Conservation (phyloP, 129 eudicot genomes). For the Escallonia herrerae region DNA sequence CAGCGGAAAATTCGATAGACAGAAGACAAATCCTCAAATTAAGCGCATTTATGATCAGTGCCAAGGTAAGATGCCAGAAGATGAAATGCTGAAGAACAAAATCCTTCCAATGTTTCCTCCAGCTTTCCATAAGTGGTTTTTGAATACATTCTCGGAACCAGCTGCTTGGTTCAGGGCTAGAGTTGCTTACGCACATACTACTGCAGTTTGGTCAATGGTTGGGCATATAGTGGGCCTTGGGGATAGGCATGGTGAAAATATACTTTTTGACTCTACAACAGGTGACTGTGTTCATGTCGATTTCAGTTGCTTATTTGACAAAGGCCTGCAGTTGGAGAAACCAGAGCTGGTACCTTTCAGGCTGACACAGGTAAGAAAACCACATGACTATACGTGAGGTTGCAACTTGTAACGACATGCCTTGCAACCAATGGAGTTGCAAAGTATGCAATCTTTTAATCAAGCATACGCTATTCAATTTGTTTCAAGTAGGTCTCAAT, state of each 20-base stretch:
- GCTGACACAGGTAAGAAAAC: constrained; percentile 73
- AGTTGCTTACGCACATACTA: constrained; percentile 87
- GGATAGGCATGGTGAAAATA: constrained; percentile 99
- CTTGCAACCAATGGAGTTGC: not conserved
- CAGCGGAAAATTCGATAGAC: constrained; percentile 86
- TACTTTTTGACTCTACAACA: constrained; percentile 94
- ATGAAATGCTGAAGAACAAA: constrained; percentile 85
- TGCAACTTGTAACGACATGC: not conserved
- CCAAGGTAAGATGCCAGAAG: constrained; percentile 81
- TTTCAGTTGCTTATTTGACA: constrained; percentile 98
- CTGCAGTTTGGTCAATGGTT: constrained; percentile 99
- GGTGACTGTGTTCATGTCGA: constrained; percentile 99
- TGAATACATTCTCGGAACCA: constrained; percentile 95
- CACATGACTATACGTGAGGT: not conserved
- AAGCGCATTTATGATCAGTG: constrained; percentile 92
- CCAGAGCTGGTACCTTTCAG: constrained; percentile 99
- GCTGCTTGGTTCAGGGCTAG: constrained; percentile 99
- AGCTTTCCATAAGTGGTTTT: constrained; percentile 92
- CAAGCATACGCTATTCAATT: not conserved
- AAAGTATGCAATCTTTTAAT: not conserved
- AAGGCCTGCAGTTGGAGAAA: constrained; percentile 84
- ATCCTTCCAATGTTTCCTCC: constrained; percentile 99
- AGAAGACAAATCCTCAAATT: constrained; percentile 87
- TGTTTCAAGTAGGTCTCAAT: not conserved
- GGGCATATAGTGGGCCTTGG: constrained; percentile 99